These are phyloP conservation scores for Pelargonium australe DNA, from an alignment of 441 rosid genomes.

Conservation along the genomic window DNA sequence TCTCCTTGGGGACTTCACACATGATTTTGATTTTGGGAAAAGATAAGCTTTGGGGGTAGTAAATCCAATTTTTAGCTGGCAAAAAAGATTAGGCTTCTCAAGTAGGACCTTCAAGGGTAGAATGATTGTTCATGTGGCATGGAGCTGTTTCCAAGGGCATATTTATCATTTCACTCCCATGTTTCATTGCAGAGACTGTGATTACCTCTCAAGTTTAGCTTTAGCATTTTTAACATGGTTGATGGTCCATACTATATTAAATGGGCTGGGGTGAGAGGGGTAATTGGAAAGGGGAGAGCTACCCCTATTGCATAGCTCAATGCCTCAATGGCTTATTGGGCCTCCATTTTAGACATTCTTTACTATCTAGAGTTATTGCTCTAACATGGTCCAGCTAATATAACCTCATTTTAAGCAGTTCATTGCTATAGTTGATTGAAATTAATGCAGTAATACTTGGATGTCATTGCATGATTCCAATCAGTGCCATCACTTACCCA, in stretches of 20 bases:
- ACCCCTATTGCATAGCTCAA: too few species aligned
- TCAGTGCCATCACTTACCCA: slow-evolving; percentile 4
- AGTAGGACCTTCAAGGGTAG: background rate
- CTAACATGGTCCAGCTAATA: background rate
- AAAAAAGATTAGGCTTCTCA: background rate
- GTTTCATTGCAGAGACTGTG: background rate
- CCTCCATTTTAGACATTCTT: too few species aligned
- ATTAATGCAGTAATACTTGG: background rate
- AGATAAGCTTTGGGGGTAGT: background rate
- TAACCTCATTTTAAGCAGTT: slow-evolving; percentile 3
- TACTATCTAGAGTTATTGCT: background rate
- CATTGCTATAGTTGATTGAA: background rate
- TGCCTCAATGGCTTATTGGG: too few species aligned
- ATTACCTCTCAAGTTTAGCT: background rate
- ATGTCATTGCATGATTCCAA: background rate
- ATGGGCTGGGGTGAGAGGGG: background rate
- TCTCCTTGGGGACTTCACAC: background rate
- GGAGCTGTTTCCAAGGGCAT: background rate
- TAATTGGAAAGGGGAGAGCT: too few species aligned
- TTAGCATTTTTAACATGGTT: background rate
- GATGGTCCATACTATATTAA: background rate
- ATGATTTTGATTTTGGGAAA: background rate
- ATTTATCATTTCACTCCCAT: background rate
- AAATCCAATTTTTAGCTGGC: background rate
- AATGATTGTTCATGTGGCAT: background rate